Evolutionary conservation across 148 eudicot species (phyloP).

Genomic region (Rhododendron ferrugineum): DNA sequence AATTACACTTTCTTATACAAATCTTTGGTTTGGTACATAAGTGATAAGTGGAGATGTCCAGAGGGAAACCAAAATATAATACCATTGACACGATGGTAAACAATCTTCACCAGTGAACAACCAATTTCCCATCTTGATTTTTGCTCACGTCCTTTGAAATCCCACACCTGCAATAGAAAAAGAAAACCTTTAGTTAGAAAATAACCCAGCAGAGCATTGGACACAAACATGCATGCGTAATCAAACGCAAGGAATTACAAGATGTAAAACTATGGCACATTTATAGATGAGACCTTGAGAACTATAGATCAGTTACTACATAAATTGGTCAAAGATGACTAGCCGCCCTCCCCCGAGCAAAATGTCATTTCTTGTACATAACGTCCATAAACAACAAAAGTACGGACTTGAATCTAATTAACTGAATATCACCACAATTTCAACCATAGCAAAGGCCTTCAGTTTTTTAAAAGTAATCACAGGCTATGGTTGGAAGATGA

Average conservation of each 20-base stretch:
- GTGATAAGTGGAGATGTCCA: neutral
- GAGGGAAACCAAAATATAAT: neutral
- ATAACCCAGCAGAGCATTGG: neutral
- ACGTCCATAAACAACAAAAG: neutral
- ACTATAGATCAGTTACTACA: too few relatives aligned
- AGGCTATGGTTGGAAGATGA: neutral
- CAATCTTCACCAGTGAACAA: conserved; percentile 62
- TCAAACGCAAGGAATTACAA: neutral
- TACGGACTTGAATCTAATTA: neutral
- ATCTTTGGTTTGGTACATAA: neutral
- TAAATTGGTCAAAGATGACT: neutral
- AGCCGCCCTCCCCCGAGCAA: neutral
- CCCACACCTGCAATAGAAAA: conserved; percentile 63
- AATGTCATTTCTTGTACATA: neutral
- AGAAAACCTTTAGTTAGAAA: neutral
- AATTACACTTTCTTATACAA: neutral
- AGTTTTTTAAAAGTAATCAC: neutral
- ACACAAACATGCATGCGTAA: neutral
- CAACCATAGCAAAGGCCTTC: neutral
- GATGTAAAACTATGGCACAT: neutral
- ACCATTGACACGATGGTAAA: conserved; percentile 83
- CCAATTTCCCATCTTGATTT: conserved; percentile 81
- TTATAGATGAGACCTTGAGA: neutral
- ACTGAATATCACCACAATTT: neutral
- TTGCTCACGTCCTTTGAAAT: conserved; percentile 66